phyloP scores from a whole-genome alignment of 192 early-diverging fungal species.

The Rhizophagus clarus region DNA sequence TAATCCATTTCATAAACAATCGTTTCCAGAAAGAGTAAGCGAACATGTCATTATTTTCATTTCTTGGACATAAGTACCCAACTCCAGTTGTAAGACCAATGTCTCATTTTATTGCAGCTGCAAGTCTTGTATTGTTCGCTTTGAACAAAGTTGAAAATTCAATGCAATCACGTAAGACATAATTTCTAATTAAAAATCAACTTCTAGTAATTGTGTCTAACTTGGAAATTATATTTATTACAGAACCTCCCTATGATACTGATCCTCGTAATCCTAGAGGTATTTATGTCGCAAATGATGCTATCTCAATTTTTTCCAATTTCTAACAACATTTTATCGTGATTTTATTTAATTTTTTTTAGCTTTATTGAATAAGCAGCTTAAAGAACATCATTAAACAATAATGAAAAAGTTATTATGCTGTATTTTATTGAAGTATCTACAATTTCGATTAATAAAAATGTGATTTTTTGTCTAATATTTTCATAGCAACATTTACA shows the following conservation, averaged over 20 bases:
- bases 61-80: conserved; percentile 5
- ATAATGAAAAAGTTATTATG: no score
- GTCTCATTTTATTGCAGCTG: background rate
- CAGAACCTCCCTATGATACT: conserved; percentile 8
- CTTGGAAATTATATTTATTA: background rate
- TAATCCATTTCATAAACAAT: background rate
- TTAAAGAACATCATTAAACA: conserved; percentile 5
- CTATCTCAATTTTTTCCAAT: background rate
- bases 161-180: background rate
- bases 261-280: conserved; percentile 25
- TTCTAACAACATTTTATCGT: background rate
- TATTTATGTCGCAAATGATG: background rate
- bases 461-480: no score
- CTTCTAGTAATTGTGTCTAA: no score
- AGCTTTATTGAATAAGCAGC: background rate
- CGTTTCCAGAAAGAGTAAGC: background rate
- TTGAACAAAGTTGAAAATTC: background rate
- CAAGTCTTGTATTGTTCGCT: background rate
- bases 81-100: background rate
- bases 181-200: background rate
- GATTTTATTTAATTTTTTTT: background rate
- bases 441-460: no score
- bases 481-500: no score
- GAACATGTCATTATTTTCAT: background rate
- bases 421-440: no score